A percentile compares a stretch with the other conserved stretches of the same genome.
These are phyloP conservation scores for Salix viminalis DNA, from an alignment of 345 rosid genomes.

Conservation along the genomic window DNA sequence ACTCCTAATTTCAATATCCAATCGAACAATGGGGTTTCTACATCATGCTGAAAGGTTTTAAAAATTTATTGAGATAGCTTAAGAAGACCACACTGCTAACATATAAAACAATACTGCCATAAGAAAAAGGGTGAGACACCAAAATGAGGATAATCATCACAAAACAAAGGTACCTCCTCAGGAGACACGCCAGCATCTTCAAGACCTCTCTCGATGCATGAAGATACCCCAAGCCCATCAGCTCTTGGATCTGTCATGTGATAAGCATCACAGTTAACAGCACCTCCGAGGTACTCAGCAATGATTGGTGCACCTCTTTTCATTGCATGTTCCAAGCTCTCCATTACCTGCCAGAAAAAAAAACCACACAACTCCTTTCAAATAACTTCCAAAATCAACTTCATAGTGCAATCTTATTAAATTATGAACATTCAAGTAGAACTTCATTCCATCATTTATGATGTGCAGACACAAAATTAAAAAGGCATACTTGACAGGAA, in stretches of 20 bases:
- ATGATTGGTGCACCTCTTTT: slow-evolving; percentile 92
- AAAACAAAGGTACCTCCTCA: slow-evolving; percentile 59
- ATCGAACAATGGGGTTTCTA: not conserved
- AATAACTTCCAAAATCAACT: not conserved
- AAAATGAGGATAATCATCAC: not conserved
- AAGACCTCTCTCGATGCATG: slow-evolving; percentile 91
- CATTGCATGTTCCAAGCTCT: slow-evolving; percentile 98
- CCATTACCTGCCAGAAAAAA: slow-evolving; percentile 63
- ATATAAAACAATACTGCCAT: not conserved
- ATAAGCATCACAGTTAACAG: slow-evolving; percentile 95
- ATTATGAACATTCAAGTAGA: not conserved
- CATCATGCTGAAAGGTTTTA: not conserved
- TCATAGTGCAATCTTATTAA: not conserved
- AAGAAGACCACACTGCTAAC: not conserved
- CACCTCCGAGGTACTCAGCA: slow-evolving; percentile 97
- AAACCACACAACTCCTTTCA: slow-evolving; percentile 8
- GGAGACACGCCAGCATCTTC: slow-evolving; percentile 98
- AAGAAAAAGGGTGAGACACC: slow-evolving; percentile 2
- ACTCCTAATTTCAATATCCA: not conserved
- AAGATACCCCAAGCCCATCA: slow-evolving; percentile 98
- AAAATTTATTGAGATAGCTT: not conserved
- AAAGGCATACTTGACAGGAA: not conserved
- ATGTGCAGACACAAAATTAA: not conserved
- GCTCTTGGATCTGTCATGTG: slow-evolving; percentile 99
- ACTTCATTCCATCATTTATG: not conserved